Conservation (phyloP, 2,329 filamentous ascomycete species). For the Stagonosporopsis tanaceti region DNA sequence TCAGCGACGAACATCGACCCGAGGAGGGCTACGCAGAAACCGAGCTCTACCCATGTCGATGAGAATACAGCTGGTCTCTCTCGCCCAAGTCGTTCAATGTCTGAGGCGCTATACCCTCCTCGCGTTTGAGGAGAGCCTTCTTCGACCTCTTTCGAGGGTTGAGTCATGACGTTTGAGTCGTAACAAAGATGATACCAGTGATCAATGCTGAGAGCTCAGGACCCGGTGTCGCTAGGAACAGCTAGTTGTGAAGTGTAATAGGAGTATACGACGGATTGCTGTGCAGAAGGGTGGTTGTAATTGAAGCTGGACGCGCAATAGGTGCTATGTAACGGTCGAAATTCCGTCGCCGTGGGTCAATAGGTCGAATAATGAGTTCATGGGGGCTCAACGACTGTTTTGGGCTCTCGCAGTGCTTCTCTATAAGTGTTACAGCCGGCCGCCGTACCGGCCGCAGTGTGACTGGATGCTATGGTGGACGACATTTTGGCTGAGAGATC, state of each 20-base stretch:
- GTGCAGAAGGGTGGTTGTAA: not conserved
- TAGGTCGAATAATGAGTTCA: not conserved
- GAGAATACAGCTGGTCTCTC: conserved; percentile 66
- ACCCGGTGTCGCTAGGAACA: not conserved
- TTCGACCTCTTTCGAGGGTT: conserved; percentile 22
- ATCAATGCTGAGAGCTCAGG: not conserved
- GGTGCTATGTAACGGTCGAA: not conserved
- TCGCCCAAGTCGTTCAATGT: conserved; percentile 68
- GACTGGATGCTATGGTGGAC: conserved; percentile 11
- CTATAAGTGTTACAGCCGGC: conserved; percentile 23
- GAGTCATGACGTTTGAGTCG: conserved; percentile 1
- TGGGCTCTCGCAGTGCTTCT: conserved; percentile 2
- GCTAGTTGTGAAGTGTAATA: not conserved
- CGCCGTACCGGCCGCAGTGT: conserved; percentile 23
- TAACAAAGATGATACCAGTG: not conserved
- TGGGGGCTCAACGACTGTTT: not conserved
- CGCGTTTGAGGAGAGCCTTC: conserved; percentile 17
- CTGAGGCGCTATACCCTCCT: conserved; percentile 34
- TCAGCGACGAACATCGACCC: conserved; percentile 72
- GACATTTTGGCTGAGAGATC: conserved; percentile 33
- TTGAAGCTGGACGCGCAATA: not conserved
- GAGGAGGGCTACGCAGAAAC: conserved; percentile 69
- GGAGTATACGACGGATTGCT: not conserved
- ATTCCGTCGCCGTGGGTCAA: not conserved
- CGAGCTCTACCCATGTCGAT: conserved; percentile 63